Percentiles rank a stretch among this genome's conserved stretches.
Conservation (phyloP, 1,284 basidiomycete genomes). For the Fomes fomentarius region DNA sequence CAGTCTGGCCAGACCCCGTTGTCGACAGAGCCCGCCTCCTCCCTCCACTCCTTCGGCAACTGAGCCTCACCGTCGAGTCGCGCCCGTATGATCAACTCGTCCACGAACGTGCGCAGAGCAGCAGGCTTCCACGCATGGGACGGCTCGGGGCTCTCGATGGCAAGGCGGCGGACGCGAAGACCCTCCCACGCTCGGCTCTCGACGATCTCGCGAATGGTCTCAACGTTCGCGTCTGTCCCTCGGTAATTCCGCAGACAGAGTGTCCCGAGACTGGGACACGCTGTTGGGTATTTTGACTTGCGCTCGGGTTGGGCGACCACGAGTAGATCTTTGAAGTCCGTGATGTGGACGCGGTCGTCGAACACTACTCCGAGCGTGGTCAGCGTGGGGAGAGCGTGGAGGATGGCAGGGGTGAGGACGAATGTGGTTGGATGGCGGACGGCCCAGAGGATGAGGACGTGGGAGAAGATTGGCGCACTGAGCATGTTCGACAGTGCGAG, state of each 20-base stretch:
- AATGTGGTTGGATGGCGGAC: background rate
- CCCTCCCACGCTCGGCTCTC: background rate
- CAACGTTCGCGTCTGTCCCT: background rate
- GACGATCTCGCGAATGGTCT: background rate
- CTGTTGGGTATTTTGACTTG: background rate
- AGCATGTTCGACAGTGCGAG: background rate
- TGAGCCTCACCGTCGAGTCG: background rate
- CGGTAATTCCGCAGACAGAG: conserved; percentile 1
- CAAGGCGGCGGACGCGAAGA: background rate
- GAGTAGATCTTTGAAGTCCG: background rate
- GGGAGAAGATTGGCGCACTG: conserved; percentile 1
- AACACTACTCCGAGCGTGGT: conserved; percentile 1
- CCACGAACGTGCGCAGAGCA: background rate
- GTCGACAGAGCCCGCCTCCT: background rate
- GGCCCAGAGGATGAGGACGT: conserved; percentile 3
- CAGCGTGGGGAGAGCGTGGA: background rate
- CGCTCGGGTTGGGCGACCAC: background rate
- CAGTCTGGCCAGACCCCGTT: conserved; percentile 7
- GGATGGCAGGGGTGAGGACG: background rate
- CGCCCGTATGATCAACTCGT: conserved; percentile 1
- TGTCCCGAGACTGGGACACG: conserved; percentile 1
- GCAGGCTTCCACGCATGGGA: background rate
- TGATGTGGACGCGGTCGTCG: background rate
- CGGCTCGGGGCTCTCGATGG: background rate
- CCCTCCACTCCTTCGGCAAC: background rate